Evolutionary conservation across 805 yeast species (phyloP), one percentile per base, ranked within the genome.

Genomic region (Saccharomycopsis fodiens): DNA sequence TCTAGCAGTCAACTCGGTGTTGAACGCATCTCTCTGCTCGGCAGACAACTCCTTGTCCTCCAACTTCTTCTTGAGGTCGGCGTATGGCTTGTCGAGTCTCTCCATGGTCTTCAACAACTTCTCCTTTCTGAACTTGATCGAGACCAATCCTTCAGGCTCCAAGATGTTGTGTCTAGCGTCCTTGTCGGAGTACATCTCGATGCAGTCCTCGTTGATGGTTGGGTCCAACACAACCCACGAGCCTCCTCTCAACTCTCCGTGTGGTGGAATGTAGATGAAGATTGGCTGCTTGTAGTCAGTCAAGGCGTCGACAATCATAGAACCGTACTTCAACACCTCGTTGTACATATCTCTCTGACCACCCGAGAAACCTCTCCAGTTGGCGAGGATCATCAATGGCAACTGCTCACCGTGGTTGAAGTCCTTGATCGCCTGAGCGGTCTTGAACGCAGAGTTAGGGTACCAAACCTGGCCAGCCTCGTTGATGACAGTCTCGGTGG

Each of bases 291-390:
- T 86, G 77, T 82, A 93, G 58, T 81, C 96, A 55, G 87, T 95
- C 52, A 93, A 75, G 12, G 98, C 97, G 64, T 93, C 99, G 54
- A 93, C 99, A 67, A 93, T 93, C 66, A 75, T 87, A 3, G 97
- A 80, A 63, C 99, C 99, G 63, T 85, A 93, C 67, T 93, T 93
- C 70, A 93, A 80, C 37, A 93, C 95, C 71, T 93, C 99, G 60
- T 89, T 87, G 76, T 84, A 94, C 99, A 93, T 93, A 67, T 93
- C 99, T 64, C 97, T 85, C 74, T 93, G 99, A 65, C 99, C 98
- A 73, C 99, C 98, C 55, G 97, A 87, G 80, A 93, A 93, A 60
- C 99, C 99, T 80, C 99, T 85, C 99, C 99, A 93, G 78, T 93
- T 93, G 50, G 98, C 98, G 57, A 93, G 71, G 55, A 93, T 87